phyloP scores from a whole-genome alignment of 2,329 filamentous ascomycete species.

The Hypoxylon sp. region DNA sequence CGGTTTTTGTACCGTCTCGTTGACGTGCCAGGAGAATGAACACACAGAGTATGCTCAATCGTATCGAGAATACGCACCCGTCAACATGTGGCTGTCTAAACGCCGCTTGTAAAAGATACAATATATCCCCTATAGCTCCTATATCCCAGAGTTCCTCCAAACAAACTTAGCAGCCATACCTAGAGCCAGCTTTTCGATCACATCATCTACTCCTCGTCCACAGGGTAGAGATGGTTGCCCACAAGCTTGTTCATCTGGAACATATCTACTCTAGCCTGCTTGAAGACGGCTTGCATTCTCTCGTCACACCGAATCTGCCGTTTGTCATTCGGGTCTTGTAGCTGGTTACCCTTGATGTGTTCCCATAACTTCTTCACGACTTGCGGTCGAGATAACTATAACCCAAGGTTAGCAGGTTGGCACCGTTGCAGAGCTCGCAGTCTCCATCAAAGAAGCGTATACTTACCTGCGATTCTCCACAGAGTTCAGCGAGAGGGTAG shows the following conservation, averaged over 20 bases:
- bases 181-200: slow-evolving; percentile 20
- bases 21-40: too few species aligned
- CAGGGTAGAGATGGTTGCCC: slow-evolving; percentile 87
- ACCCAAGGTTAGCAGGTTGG: slow-evolving; percentile 9
- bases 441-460: background rate
- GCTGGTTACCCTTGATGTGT: slow-evolving; percentile 87
- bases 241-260: slow-evolving; percentile 99
- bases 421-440: background rate
- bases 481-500: slow-evolving; percentile 74
- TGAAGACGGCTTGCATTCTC: slow-evolving; percentile 91
- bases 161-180: background rate
- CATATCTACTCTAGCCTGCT: slow-evolving; percentile 93
- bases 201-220: slow-evolving; percentile 71
- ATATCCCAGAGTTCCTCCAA: slow-evolving; percentile 23
- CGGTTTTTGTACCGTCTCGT: slow-evolving; percentile 13
- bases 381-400: slow-evolving; percentile 88
- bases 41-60: slow-evolving; percentile 24
- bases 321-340: slow-evolving; percentile 92
- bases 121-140: background rate
- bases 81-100: slow-evolving; percentile 24
- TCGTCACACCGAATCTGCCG: slow-evolving; percentile 95
- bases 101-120: slow-evolving; percentile 11
- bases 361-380: slow-evolving; percentile 97
- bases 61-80: slow-evolving; percentile 35
- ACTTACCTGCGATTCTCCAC: slow-evolving; percentile 76